A percentile compares a stretch with the other conserved stretches of the same genome.
Evolutionary conservation across 805 yeast species (phyloP).

Genomic region (Yamadazyma olivae): DNA sequence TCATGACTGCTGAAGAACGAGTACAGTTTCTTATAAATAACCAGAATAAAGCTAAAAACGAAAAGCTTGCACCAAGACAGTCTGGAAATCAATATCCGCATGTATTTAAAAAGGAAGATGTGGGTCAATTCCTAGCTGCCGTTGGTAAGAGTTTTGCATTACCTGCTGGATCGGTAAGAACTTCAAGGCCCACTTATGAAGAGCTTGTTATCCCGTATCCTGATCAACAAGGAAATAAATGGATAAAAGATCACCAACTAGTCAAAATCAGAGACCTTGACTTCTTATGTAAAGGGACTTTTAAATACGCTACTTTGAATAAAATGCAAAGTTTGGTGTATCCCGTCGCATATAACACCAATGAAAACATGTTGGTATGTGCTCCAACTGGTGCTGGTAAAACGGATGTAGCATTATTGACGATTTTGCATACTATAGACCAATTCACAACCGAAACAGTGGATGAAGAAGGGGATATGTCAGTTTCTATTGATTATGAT

Average conservation of each 20-base stretch:
- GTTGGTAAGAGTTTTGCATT: conserved; percentile 77
- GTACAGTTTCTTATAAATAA: conserved; percentile 51
- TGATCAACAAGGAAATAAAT: conserved; percentile 41
- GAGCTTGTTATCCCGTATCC: conserved; percentile 83
- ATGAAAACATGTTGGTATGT: conserved; percentile 93
- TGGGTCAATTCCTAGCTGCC: conserved; percentile 63
- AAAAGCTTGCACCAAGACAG: conserved; percentile 44
- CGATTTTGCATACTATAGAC: conserved; percentile 75
- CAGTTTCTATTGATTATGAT: conserved; percentile 69
- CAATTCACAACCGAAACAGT: conserved; percentile 60
- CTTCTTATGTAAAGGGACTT: conserved; percentile 77
- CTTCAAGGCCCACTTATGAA: conserved; percentile 61
- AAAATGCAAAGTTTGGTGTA: conserved; percentile 87
- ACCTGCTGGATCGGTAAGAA: conserved; percentile 78
- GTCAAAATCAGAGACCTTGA: conserved; percentile 66
- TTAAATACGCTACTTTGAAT: conserved; percentile 75
- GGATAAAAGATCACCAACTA: conserved; percentile 44
- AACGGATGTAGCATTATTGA: conserved; percentile 84
- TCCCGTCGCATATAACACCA: conserved; percentile 89
- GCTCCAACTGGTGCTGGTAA: conserved; percentile 99
- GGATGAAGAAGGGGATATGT: conserved; percentile 41
- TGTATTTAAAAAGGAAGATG: conserved; percentile 71
- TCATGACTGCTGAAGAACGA: conserved; percentile 55
- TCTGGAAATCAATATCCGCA: conserved; percentile 70
- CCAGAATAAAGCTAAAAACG: conserved; percentile 46